Evolutionary conservation across 1,284 basidiomycete genomes (phyloP).

Genomic region (Cryptococcus sp.): DNA sequence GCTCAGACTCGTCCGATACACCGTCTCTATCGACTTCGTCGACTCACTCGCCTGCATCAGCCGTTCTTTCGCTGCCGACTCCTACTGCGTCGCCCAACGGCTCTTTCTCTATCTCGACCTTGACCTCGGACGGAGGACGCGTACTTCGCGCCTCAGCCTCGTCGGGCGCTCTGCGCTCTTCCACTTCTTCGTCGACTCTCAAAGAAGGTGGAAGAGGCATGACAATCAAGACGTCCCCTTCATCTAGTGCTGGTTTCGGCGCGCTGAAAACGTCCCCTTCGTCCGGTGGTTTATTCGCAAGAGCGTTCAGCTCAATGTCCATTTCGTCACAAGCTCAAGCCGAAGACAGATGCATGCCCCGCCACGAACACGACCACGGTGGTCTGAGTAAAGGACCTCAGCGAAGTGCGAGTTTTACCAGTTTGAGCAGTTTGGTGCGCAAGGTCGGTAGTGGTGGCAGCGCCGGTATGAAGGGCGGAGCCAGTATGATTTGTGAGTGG

Average conservation of each 20-base stretch:
- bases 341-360: background rate
- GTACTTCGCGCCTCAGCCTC: background rate
- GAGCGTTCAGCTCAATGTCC: constrained; percentile 29
- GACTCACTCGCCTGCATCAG: constrained; percentile 3
- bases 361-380: background rate
- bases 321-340: constrained; percentile 20
- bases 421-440: constrained; percentile 28
- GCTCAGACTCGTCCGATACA: background rate
- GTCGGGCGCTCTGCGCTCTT: constrained; percentile 1
- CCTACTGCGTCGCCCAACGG: background rate
- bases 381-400: constrained; percentile 20
- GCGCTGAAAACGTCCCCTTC: background rate
- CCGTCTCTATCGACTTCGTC: background rate
- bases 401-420: constrained; percentile 35
- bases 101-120: background rate
- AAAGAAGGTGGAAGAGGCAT: background rate
- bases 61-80: constrained; percentile 5
- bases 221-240: constrained; percentile 1
- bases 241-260: constrained; percentile 1
- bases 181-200: constrained; percentile 3
- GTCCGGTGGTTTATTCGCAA: constrained; percentile 10
- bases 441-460: constrained; percentile 18
- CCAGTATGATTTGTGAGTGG: background rate
- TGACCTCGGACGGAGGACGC: background rate
- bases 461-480: too few species aligned